Percentiles rank a stretch among this genome's conserved stretches.
phyloP scores from a whole-genome alignment of 2,329 filamentous ascomycete species.

The Talaromyces sp. region DNA sequence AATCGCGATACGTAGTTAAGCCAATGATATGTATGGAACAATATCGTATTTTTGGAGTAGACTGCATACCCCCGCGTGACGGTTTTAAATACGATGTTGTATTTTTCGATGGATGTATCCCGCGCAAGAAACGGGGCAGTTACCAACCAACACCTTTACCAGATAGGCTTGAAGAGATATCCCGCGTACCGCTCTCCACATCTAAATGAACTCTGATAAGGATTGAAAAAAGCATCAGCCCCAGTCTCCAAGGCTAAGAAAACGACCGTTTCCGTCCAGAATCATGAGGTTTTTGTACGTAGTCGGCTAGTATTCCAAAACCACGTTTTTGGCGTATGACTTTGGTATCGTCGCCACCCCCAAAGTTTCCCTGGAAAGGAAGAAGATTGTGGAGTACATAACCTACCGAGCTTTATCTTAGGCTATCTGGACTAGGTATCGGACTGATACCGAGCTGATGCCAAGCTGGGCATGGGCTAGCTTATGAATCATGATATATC shows the following conservation, averaged over 20 bases:
- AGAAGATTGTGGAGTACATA: background rate
- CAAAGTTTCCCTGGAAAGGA: background rate
- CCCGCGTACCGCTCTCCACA: constrained; percentile 6
- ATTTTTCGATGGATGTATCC: background rate
- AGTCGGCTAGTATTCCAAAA: background rate
- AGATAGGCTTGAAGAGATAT: background rate
- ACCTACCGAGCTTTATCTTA: background rate
- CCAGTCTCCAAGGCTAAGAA: too few species aligned
- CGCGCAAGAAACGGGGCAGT: constrained; percentile 4
- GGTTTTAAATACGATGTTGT: background rate
- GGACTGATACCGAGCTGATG: background rate
- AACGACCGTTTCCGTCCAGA: background rate
- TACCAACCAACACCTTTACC: background rate
- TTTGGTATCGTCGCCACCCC: background rate
- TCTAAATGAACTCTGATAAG: background rate
- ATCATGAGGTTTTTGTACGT: background rate
- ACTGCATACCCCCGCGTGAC: background rate
- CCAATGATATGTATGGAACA: background rate
- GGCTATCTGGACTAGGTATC: background rate
- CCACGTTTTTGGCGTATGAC: background rate
- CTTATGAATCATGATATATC: background rate
- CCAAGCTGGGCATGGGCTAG: background rate
- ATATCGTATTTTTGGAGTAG: background rate
- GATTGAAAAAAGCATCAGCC: too few species aligned
- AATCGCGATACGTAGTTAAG: background rate